Conservation (phyloP, 1,284 basidiomycete genomes). For the Ustilago cynodontis region DNA sequence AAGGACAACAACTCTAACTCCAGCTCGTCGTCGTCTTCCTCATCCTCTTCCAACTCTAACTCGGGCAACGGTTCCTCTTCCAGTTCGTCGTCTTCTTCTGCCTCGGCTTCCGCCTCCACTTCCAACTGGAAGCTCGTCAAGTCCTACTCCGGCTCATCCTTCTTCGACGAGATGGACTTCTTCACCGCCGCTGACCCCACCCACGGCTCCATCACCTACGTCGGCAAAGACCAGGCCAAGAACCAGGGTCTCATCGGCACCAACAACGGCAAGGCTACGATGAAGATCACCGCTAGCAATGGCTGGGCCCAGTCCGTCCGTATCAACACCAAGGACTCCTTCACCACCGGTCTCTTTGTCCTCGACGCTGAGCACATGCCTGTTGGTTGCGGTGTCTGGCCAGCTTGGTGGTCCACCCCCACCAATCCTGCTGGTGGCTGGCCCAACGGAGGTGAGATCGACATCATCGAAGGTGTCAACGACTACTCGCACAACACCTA, state of each 20-base stretch:
- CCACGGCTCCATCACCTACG: conserved; percentile 55
- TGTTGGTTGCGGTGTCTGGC: conserved; percentile 63
- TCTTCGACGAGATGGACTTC: conserved; percentile 60
- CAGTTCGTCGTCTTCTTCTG: conserved; percentile 25
- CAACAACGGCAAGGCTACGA: conserved; percentile 40
- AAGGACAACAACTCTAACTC: conserved; percentile 16
- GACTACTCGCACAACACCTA: conserved; percentile 56
- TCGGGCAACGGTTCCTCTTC: conserved; percentile 16
- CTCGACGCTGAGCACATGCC: conserved; percentile 62
- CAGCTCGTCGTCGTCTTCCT: conserved; percentile 24
- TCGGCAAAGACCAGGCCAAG: conserved; percentile 28
- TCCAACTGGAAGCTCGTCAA: conserved; percentile 51
- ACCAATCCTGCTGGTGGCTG: conserved; percentile 42
- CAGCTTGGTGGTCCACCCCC: conserved; percentile 65
- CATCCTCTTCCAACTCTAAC: conserved; percentile 16
- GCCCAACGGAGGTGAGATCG: conserved; percentile 65
- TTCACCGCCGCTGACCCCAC: conserved; percentile 55
- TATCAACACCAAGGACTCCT: conserved; percentile 56
- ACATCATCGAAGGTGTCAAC: conserved; percentile 64
- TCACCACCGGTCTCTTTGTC: conserved; percentile 56
- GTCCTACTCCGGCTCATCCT: conserved; percentile 45
- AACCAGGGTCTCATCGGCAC: conserved; percentile 43
- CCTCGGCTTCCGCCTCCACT: conserved; percentile 23
- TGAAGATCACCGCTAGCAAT: conserved; percentile 45
- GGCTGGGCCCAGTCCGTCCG: conserved; percentile 53